These are phyloP conservation scores for Colletotrichum sidae DNA, from an alignment of 2,329 filamentous ascomycete species.

Conservation along the genomic window DNA sequence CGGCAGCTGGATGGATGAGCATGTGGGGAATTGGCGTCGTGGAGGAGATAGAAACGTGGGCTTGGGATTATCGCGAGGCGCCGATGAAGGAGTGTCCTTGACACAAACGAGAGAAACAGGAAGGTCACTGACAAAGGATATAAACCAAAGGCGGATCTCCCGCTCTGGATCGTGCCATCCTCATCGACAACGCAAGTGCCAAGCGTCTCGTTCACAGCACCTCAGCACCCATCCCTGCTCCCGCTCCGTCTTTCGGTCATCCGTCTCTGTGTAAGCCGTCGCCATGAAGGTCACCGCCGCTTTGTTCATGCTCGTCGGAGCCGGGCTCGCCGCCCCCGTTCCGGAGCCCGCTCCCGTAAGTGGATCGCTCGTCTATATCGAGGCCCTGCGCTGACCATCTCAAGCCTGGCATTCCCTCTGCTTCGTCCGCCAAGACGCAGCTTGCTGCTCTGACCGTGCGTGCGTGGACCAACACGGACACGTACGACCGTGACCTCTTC, in stretches of 20 bases:
- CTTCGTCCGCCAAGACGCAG: conserved; percentile 65
- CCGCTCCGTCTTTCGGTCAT: not conserved
- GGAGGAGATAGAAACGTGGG: conserved; percentile 16
- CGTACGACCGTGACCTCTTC: conserved; percentile 76
- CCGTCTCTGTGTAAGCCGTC: not conserved
- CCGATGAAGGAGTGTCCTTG: conserved; percentile 11
- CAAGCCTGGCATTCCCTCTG: conserved; percentile 72
- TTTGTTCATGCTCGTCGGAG: conserved; percentile 14
- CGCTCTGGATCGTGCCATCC: conserved; percentile 6
- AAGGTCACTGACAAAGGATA: conserved; percentile 24
- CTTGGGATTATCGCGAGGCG: conserved; percentile 23
- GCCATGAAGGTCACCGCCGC: not conserved
- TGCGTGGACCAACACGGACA: conserved; percentile 62
- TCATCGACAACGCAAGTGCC: conserved; percentile 21
- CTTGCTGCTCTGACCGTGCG: conserved; percentile 70
- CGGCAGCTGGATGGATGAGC: not conserved
- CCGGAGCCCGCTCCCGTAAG: conserved; percentile 43
- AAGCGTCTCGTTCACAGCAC: conserved; percentile 24
- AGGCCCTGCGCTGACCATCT: not conserved
- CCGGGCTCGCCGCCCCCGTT: conserved; percentile 40
- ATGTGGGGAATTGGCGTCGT: conserved; percentile 9
- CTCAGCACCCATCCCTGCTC: conserved; percentile 18
- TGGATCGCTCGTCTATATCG: not conserved
- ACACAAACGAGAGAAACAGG: conserved; percentile 11
- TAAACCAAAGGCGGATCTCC: conserved; percentile 34